Percentiles rank a stretch among this genome's conserved stretches.
phyloP scores from a whole-genome alignment of 257 asterid species.

The Primulina eburnea region DNA sequence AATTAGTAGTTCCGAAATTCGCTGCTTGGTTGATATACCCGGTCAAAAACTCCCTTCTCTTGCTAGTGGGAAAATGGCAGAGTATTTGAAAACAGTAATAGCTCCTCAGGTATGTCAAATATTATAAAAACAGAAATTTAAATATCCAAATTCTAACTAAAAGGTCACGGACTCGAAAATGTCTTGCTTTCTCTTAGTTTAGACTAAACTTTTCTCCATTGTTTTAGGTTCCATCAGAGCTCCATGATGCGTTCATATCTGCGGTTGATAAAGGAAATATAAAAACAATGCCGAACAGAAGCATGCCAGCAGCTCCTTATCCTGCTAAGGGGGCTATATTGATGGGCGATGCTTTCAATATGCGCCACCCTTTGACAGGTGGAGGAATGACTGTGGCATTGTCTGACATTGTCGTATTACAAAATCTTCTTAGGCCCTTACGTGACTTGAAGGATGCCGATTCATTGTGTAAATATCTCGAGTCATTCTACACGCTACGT shows the following conservation, averaged over 20 bases:
- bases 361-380: slow-evolving; percentile 64
- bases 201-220: slow-evolving; percentile 1
- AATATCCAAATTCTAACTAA: too few relatives aligned
- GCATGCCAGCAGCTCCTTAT: slow-evolving; percentile 56
- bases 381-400: slow-evolving; percentile 65
- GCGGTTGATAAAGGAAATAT: slow-evolving; percentile 49
- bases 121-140: too few relatives aligned
- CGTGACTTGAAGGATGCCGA: slow-evolving; percentile 42
- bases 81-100: slow-evolving; percentile 41
- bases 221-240: slow-evolving; percentile 44
- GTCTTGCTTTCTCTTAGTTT: not conserved
- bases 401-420: slow-evolving; percentile 49
- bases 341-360: slow-evolving; percentile 57
- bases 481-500: slow-evolving; percentile 49
- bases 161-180: too few relatives aligned
- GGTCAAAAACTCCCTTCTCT: slow-evolving; percentile 56
- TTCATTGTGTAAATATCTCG: slow-evolving; percentile 39
- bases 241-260: slow-evolving; percentile 39
- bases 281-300: slow-evolving; percentile 51
- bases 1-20: slow-evolving; percentile 44
- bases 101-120: slow-evolving; percentile 48
- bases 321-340: slow-evolving; percentile 52
- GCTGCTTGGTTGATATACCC: slow-evolving; percentile 54
- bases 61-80: slow-evolving; percentile 54
- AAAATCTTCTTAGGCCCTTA: slow-evolving; percentile 43